Evolutionary conservation across 257 asterid genomes (phyloP), one percentile per base, ranked within the genome.

Genomic region (Petrea volubilis): DNA sequence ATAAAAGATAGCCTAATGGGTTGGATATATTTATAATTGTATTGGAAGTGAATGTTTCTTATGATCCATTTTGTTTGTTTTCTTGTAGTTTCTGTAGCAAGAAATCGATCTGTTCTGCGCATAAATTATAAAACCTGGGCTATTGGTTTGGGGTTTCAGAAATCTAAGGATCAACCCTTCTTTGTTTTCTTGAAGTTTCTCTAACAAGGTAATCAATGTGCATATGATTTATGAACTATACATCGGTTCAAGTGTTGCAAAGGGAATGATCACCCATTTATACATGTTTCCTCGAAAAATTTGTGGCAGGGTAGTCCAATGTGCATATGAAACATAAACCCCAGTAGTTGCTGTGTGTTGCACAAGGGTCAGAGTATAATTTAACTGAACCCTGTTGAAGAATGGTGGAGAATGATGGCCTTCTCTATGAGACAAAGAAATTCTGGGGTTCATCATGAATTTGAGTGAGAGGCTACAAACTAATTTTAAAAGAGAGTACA

Each of bases 401-500:
- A 66, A 68, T 59, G 78, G 38, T 56, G 61, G 55, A 46, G 71
- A 59, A 64, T 70, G 58, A 38, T 61, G 52, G 40, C 62, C 11
- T 73, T 70, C 74, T 71, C 25, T 11, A 20, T 23, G 59, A 31
- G 46, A 68, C 65, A 43, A 10, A 7, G 29, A 8, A 28, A 20
- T 0, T 56, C 27, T 12, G 62, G 64, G 75, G 57, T 43, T 74
- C 51, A 34, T 72, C 63, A 58, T 62, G 72, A 49, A 23, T 69
- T 68, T 62, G 51, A 46, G 36, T 65, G 51, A 60, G 44, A 49
- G 59, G 28, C 29, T 51, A 74, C n/a, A 8, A 28, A 47, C 70
- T 70, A 67, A 20, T 44, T 57, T n/a, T 53, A 40, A 73, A 56
- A 67, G 68, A 52, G 34, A 68, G 72, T 71, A 79, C 38, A 31